Base-by-base conservation (phyloP, 495 filamentous ascomycete species). In the Neurospora sp. region DNA sequence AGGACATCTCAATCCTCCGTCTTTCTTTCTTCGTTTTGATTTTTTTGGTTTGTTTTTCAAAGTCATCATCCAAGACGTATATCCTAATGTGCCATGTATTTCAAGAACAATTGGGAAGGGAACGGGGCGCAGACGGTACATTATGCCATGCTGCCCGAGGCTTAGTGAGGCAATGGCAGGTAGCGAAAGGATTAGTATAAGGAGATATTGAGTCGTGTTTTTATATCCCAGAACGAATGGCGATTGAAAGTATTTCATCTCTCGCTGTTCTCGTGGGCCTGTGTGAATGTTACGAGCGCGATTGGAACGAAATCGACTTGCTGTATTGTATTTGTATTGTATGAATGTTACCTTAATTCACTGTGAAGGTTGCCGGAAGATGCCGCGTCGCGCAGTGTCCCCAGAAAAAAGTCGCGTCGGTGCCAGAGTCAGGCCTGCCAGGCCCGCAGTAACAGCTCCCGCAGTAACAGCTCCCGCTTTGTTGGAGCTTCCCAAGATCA, bases 331-430 rank as follows among this genome's bases (percentile, higher is more conserved):
- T 66, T 1, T 6, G 54, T 62, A 62, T 62, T 34, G 54, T 34
- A 66, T 66, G 54, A 34, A 66, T 19, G 28, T 66, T 66, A 66
- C 54, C 28, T 8, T 7, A 36, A 15, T 9, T 34, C 2, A 9
- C 15, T 66, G 54, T 66, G 7, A 31, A 34, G 54, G 28, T 34
- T 66, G 54, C 28, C 70, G 70, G 73, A 72, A 74, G 37, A 69
- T 74, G 42, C 73, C 73, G 73, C 38, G 73, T 69, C 73, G 73
- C 73, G 73, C 69, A 66, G 54, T 59, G 62, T 38, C 42, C 62
- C 73, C 48, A 40, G 21, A 54, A 74, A 74, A 74, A 74, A 74
- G 73, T 74, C 73, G 73, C 73, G 73, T 74, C 73, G 21, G 48
- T 70, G 70, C 39, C 70, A 34, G 21, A 31, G 54, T 28, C 28